Base-by-base conservation (phyloP, 495 filamentous ascomycete species). In the Echria macrotheca region DNA sequence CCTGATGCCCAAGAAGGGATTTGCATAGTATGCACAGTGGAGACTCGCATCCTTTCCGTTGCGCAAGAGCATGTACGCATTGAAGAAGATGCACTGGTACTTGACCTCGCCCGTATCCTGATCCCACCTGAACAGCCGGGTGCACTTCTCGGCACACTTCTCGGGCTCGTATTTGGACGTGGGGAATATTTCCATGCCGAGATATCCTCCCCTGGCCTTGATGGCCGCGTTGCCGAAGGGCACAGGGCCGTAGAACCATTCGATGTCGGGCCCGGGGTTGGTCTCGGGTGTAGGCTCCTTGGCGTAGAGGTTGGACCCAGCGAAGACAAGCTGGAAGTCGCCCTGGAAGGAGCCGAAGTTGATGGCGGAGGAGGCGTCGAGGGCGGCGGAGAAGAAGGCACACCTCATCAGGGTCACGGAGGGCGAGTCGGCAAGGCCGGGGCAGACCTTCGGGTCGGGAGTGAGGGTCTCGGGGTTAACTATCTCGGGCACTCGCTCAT, bases 321-420 rank as follows among this genome's bases (percentile, higher is more conserved):
- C 60, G 39, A 72, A 65, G 23, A 69, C 69, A 9, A 72, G 62
- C 5, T 70, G 63, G 59, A 76, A 76, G 11, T 67, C 38, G 15
- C 46, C 57, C 15, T 66, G 57, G 28, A 43, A 67, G 53, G 71
- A 57, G n/a, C 70, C 73, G 10, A 18, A 42, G 43, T 72, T 72
- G 17, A 38, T 65, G 19, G 71, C 71, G 1, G 60, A 59, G 1
- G 26, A 48, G 18, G 54, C 38, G 0, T 58, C 35, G 24, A 75
- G 47, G 17, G 52, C 44, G 12, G 57, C 62, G 33, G 71, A 72
- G 70, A 71, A 79, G 49, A 74, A 72, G 17, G 69, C 66, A 54
- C 77, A 80, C 63, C 77, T 78, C 65, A 74, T 75, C 50, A 72
- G 71, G 32, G 73, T 77, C 25, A 69, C 65, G 12, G 68, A 68